Evolutionary conservation across 1,139 yeast genomes (phyloP).

Genomic region (Hyphopichia buzzinii): DNA sequence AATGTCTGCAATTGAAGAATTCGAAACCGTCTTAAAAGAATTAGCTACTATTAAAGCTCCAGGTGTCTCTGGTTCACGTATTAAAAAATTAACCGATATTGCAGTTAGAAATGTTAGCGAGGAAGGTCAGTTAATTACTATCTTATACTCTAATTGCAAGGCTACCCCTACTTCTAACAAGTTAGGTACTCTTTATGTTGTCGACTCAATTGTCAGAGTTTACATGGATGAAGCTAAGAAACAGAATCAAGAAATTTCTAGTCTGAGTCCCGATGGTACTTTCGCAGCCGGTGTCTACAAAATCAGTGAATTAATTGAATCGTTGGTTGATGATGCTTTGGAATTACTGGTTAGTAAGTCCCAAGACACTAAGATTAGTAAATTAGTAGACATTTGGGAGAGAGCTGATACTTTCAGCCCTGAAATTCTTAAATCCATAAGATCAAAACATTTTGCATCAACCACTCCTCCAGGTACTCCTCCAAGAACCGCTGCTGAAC

Average conservation of each 20-base stretch:
- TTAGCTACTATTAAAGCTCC: conserved; percentile 77
- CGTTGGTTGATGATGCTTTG: conserved; percentile 59
- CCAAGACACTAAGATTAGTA: conserved; percentile 69
- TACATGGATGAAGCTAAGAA: conserved; percentile 73
- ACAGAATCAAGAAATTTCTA: conserved; percentile 41
- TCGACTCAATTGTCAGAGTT: conserved; percentile 89
- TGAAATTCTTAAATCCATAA: conserved; percentile 52
- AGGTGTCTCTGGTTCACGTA: conserved; percentile 95
- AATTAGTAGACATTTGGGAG: conserved; percentile 90
- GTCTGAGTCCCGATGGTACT: conserved; percentile 65
- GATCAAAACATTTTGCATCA: conserved; percentile 57
- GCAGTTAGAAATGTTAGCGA: conserved; percentile 64
- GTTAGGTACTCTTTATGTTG: conserved; percentile 85
- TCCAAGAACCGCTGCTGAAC: conserved; percentile 32
- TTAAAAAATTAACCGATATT: conserved; percentile 75
- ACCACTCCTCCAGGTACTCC: conserved; percentile 59
- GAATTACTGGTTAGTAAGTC: conserved; percentile 49
- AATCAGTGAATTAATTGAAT: conserved; percentile 56
- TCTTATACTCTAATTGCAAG: conserved; percentile 66
- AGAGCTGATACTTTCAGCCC: conserved; percentile 75
- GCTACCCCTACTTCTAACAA: conserved; percentile 79
- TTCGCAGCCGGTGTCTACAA: conserved; percentile 70
- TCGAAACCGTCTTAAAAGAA: conserved; percentile 70
- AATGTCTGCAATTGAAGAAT: conserved; percentile 52
- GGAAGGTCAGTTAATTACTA: conserved; percentile 59